phyloP scores from a whole-genome alignment of 345 rosid genomes.

The Salix suchowensis region DNA sequence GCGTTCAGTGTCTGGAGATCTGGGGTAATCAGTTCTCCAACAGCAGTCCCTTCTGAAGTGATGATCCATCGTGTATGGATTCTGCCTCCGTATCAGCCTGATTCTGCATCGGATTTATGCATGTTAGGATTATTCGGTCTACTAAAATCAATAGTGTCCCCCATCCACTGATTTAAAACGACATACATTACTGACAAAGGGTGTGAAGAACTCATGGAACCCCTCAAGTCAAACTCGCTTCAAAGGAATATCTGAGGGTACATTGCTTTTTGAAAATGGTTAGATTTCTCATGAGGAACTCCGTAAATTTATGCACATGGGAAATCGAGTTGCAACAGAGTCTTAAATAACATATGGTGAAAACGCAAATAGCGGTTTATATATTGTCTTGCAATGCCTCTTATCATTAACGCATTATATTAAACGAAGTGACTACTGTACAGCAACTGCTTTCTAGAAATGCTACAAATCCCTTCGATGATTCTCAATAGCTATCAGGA shows the following conservation, averaged over 20 bases:
- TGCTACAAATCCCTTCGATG: neutral
- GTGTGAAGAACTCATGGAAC: neutral
- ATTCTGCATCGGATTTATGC: too few relatives aligned
- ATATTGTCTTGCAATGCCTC: neutral
- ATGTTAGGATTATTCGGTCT: neutral
- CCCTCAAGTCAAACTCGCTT: neutral
- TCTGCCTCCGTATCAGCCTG: too few relatives aligned
- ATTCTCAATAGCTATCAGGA: neutral
- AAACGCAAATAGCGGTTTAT: neutral
- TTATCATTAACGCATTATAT: neutral
- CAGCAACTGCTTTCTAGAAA: neutral
- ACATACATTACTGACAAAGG: neutral
- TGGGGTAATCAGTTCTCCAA: neutral
- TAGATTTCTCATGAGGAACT: neutral
- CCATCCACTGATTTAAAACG: neutral
- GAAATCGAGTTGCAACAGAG: neutral
- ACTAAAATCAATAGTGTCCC: neutral
- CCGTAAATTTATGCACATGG: neutral
- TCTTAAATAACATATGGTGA: neutral
- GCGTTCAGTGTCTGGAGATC: neutral
- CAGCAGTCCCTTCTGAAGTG: neutral
- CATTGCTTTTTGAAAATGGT: neutral
- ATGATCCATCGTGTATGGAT: neutral
- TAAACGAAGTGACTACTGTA: neutral
- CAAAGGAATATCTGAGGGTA: neutral